These are phyloP conservation scores for Crithidia acanthocephali DNA, from an alignment of 208 protist genomes.

Conservation along the genomic window DNA sequence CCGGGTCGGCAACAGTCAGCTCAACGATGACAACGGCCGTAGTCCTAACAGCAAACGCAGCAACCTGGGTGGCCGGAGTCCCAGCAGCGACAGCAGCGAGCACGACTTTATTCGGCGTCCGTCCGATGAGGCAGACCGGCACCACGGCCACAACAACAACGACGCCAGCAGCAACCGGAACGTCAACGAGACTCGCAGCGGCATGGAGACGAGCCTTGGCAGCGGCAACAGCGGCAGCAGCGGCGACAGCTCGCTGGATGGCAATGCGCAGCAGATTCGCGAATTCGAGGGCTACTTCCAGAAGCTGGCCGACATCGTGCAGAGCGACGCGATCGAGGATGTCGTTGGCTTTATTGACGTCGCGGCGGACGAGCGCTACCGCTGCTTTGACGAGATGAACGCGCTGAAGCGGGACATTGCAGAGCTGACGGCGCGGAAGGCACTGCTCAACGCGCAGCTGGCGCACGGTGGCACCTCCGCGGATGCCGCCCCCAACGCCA, in stretches of 20 bases:
- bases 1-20: background rate
- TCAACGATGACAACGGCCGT: background rate
- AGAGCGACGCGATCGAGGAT: conserved; percentile 47
- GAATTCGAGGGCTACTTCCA: conserved; percentile 59
- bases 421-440: conserved; percentile 37
- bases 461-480: background rate
- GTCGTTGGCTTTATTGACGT: conserved; percentile 63
- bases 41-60: no score
- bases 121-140: conserved; percentile 6
- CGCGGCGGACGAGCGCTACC: conserved; percentile 54
- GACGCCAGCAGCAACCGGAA: background rate
- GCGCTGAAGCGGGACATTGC: conserved; percentile 46
- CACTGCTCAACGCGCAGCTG: conserved; percentile 25
- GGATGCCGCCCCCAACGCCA: background rate
- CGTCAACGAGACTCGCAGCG: background rate
- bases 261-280: conserved; percentile 6
- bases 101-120: background rate
- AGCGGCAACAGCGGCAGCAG: conserved; percentile 5
- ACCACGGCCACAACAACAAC: no score
- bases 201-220: conserved; percentile 8
- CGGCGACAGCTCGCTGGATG: background rate
- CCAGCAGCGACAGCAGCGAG: conserved; percentile 3
- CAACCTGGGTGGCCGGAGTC: no score
- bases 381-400: conserved; percentile 59
- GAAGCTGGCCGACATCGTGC: conserved; percentile 51